Conservation (phyloP, 768 basidiomycete species). For the Mycena amicta region DNA sequence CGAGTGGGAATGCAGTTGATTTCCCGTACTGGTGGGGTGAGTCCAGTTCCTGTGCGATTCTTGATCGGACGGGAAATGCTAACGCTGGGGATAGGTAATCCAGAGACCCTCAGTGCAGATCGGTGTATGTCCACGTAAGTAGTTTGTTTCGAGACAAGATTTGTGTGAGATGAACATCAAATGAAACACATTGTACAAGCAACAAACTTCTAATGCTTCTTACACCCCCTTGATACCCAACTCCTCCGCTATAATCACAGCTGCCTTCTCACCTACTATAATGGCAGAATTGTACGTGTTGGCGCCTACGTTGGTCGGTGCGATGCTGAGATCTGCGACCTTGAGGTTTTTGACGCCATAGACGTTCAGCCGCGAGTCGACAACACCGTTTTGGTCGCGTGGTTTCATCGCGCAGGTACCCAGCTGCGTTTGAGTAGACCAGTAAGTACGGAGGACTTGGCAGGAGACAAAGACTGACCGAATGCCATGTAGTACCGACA, state of each 20-base stretch:
- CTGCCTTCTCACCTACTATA: constrained; percentile 61
- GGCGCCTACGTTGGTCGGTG: constrained; percentile 33
- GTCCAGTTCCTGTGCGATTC: no score
- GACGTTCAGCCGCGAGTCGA: constrained; percentile 47
- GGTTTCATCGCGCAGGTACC: constrained; percentile 57
- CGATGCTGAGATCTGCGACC: constrained; percentile 38
- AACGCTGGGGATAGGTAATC: no score
- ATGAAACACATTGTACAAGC: no score
- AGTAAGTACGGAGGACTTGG: no score
- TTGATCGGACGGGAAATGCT: no score
- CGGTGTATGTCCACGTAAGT: not conserved
- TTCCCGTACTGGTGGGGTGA: constrained; percentile 49
- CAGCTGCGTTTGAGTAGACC: constrained; percentile 31
- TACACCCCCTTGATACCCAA: constrained; percentile 29
- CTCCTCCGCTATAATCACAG: constrained; percentile 53
- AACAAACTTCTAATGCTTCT: no score
- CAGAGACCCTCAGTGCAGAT: not conserved
- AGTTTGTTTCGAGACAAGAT: no score
- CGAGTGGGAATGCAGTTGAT: constrained; percentile 41
- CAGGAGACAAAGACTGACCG: constrained; percentile 1
- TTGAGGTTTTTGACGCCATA: constrained; percentile 49
- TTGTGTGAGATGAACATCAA: no score
- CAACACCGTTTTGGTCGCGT: constrained; percentile 45
- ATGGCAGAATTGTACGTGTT: constrained; percentile 43
- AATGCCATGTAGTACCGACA: constrained; percentile 19